Percentiles rank a stretch among this genome's conserved stretches.
phyloP scores from a whole-genome alignment of 2,329 filamentous ascomycete species.

The Cephalotrichum gorgonifer region DNA sequence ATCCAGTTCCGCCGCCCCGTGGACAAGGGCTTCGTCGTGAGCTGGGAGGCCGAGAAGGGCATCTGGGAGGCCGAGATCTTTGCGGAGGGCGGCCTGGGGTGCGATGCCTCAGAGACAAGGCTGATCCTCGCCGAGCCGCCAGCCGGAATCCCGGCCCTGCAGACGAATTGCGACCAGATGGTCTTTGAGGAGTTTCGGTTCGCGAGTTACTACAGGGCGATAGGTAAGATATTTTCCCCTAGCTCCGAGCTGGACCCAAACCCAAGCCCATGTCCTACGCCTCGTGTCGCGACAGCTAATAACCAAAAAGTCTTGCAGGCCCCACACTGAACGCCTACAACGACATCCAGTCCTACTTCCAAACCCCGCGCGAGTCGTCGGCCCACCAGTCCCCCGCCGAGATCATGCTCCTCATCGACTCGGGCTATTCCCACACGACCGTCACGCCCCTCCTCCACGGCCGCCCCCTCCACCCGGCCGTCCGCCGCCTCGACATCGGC shows the following conservation, averaged over 20 bases:
- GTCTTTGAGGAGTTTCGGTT: conserved; percentile 97
- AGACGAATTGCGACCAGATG: conserved; percentile 89
- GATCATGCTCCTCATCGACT: conserved; percentile 79
- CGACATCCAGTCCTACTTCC: conserved; percentile 60
- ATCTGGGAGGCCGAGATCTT: conserved; percentile 92
- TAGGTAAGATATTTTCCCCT: conserved; percentile 37
- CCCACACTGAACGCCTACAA: conserved; percentile 74
- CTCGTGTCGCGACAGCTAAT: too few species aligned
- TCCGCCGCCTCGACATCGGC: conserved; percentile 79
- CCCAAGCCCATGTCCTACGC: too few species aligned
- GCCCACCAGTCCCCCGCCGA: conserved; percentile 51
- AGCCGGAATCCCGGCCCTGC: conserved; percentile 69
- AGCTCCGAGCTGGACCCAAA: too few species aligned
- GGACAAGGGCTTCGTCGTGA: conserved; percentile 90
- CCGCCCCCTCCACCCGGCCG: conserved; percentile 66
- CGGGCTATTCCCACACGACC: conserved; percentile 87
- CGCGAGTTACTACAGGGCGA: conserved; percentile 67
- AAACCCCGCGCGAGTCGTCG: conserved; percentile 40
- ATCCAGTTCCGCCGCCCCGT: conserved; percentile 79
- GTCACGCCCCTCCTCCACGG: conserved; percentile 79
- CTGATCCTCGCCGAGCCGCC: conserved; percentile 78
- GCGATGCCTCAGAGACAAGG: conserved; percentile 72
- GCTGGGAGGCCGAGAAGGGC: conserved; percentile 92
- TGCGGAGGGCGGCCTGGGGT: conserved; percentile 47
- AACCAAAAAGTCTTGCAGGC: too few species aligned